phyloP scores from a whole-genome alignment of 306 rosid genomes.

The Pueraria montana region DNA sequence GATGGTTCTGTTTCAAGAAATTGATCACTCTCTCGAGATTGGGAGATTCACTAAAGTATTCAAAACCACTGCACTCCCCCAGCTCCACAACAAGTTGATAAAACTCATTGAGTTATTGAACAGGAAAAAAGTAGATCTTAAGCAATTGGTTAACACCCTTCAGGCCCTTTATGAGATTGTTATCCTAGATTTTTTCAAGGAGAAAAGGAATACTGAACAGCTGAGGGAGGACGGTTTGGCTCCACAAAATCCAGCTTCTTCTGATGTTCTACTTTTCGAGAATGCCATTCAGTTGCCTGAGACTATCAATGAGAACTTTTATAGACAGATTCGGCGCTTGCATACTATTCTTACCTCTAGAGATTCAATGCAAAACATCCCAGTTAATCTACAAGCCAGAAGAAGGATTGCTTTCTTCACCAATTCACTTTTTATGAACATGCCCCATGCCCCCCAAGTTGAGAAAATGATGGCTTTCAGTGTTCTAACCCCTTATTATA shows the following conservation, averaged over 20 bases:
- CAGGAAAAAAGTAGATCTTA: conserved; percentile 59
- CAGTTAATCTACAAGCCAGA: conserved; percentile 90
- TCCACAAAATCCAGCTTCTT: conserved; percentile 59
- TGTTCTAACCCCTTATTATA: conserved; percentile 93
- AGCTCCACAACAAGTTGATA: conserved; percentile 72
- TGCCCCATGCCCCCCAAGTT: conserved; percentile 95
- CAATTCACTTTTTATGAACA: conserved; percentile 91
- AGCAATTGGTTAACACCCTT: conserved; percentile 72
- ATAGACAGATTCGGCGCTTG: conserved; percentile 78
- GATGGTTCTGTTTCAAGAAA: conserved; percentile 77
- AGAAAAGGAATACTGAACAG: conserved; percentile 67
- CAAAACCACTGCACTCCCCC: conserved; percentile 77
- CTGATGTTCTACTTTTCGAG: conserved; percentile 71
- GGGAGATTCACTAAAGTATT: conserved; percentile 81
- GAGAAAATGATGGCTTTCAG: conserved; percentile 98
- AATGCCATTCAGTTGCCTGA: conserved; percentile 70
- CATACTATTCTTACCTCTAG: conserved; percentile 87
- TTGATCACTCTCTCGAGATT: conserved; percentile 78
- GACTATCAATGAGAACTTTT: conserved; percentile 59
- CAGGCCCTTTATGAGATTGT: conserved; percentile 90
- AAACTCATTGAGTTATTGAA: conserved; percentile 70
- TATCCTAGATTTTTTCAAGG: conserved; percentile 77
- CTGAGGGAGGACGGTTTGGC: conserved; percentile 83
- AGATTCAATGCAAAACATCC: conserved; percentile 86
- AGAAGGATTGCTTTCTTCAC: conserved; percentile 87